phyloP scores from a whole-genome alignment of 768 basidiomycete genomes.

The Pulveroboletus sp. region DNA sequence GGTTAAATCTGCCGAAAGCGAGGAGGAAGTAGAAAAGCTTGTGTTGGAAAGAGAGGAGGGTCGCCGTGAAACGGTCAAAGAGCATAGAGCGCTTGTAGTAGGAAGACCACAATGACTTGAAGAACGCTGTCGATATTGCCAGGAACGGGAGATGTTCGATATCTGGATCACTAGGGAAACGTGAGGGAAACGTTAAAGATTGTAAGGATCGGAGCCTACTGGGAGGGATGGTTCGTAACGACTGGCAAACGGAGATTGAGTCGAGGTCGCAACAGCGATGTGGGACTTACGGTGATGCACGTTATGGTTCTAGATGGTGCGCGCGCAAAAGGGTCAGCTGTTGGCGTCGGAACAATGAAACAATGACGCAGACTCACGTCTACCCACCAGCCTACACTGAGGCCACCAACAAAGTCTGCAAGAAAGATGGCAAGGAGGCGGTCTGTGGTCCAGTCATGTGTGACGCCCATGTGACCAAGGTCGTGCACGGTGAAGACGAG shows the following conservation, averaged over 20 bases:
- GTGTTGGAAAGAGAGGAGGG: conserved; percentile 79
- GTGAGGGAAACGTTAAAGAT: conserved; percentile 5
- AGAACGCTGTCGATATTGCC: conserved; percentile 86
- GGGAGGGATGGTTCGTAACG: conserved; percentile 95
- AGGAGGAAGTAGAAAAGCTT: conserved; percentile 91
- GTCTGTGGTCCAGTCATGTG: conserved; percentile 81
- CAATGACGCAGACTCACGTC: conserved; percentile 60
- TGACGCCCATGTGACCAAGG: conserved; percentile 92
- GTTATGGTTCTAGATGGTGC: conserved; percentile 75
- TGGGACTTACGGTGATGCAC: conserved; percentile 83
- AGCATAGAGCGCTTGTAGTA: conserved; percentile 89
- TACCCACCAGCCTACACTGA: conserved; percentile 98
- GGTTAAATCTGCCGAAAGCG: conserved; percentile 90
- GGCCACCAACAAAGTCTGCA: conserved; percentile 85
- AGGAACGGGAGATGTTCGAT: conserved; percentile 92
- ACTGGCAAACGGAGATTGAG: conserved; percentile 45
- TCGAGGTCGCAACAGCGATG: neutral
- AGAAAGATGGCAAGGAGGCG: conserved; percentile 75
- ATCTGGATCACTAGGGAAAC: conserved; percentile 64
- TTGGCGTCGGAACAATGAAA: conserved; percentile 2
- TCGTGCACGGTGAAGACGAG: conserved; percentile 92
- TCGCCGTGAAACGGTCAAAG: conserved; percentile 67
- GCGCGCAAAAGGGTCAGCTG: conserved; percentile 3
- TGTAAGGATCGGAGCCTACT: conserved; percentile 48
- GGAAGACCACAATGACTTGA: conserved; percentile 84